Base-by-base conservation (phyloP, 495 filamentous ascomycete genomes). In the Penicillium chermesinum region DNA sequence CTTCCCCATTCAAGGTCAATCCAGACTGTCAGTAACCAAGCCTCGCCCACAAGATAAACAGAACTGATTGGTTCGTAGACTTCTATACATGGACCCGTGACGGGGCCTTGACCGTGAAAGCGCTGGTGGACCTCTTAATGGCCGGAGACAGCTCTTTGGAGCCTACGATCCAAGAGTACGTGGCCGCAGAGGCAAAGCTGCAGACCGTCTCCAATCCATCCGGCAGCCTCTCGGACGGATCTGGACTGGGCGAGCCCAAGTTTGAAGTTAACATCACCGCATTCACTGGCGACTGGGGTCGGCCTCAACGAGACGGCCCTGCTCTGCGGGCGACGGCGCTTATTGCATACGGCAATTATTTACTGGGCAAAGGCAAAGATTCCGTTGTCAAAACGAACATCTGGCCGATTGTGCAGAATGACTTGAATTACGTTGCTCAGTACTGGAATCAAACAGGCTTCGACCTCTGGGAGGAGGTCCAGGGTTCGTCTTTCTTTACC, bases 381-480 rank as follows among this genome's bases (percentile, higher is more conserved):
- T 41, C 55, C 3, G 59, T 57, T 14, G 74, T 66, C 2, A 60
- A 64, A 30, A 53, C 53, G 7, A 63, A 72, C 15, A 66, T 77
- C 19, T 79, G 75, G 77, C 76, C 78, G 0, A 67, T 80, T 39
- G 76, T 83, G 15, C 63, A 67, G 13, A 81, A 81, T 41, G 80
- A 82, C 49, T 55, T 83, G 16, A 65, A 73, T 32, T 88, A 88
- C 53, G 77, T 87, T 14, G 75, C 79, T 2, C 80, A 88, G 57
- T 85, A 89, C 67, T 91, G 86, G 86, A 72, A 67, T 41, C 46
- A 68, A 27, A 69, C 53, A 9, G 64, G 62, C 14, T 73, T 62
- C 41, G 71, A 89, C 61, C 75, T 89, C 0, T 89, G 85, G 85
- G 86, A 89, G 53, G 86, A 89, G 57, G 77, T 85, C 0, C 48